Conservation (phyloP, 2,329 filamentous ascomycete genomes). For the Diaporthe velutina region DNA sequence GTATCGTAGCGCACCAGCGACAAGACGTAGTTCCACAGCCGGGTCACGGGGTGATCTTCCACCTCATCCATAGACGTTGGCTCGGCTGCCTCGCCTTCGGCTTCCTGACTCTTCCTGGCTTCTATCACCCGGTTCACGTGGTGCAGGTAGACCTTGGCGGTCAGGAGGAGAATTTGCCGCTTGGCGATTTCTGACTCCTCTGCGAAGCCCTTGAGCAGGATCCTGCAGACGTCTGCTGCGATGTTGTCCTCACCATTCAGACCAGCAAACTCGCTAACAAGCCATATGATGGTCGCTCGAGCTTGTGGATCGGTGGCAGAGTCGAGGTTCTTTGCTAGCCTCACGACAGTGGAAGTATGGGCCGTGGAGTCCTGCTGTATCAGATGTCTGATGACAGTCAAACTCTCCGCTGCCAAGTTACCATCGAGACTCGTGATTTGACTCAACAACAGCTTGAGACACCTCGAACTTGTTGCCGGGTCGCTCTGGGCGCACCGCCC, state of each 20-base stretch:
- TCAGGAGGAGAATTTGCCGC: slow-evolving; percentile 90
- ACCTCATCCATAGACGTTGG: slow-evolving; percentile 52
- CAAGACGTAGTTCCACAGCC: slow-evolving; percentile 87
- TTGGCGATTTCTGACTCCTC: slow-evolving; percentile 89
- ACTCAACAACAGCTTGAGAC: slow-evolving; percentile 83
- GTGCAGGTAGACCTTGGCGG: slow-evolving; percentile 96
- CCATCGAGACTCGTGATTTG: slow-evolving; percentile 92
- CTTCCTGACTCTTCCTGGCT: slow-evolving; percentile 57
- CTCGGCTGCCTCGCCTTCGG: slow-evolving; percentile 47
- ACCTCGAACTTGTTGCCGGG: slow-evolving; percentile 77
- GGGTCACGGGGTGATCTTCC: slow-evolving; percentile 76
- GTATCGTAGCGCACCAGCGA: slow-evolving; percentile 92
- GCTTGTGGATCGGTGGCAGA: slow-evolving; percentile 89
- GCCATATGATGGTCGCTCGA: slow-evolving; percentile 95
- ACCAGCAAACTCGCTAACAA: slow-evolving; percentile 94
- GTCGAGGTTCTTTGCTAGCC: slow-evolving; percentile 91
- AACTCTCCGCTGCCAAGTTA: slow-evolving; percentile 88
- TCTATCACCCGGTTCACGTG: slow-evolving; percentile 72
- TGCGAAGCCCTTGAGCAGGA: slow-evolving; percentile 86
- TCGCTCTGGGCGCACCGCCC: slow-evolving; percentile 91
- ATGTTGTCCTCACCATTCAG: slow-evolving; percentile 87
- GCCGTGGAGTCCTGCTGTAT: slow-evolving; percentile 90
- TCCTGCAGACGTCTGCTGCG: slow-evolving; percentile 90
- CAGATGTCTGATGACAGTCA: slow-evolving; percentile 94
- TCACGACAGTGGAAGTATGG: slow-evolving; percentile 87